Evolutionary conservation across 768 basidiomycete species (phyloP).

Genomic region (Pleurotus salmoneostramineus): DNA sequence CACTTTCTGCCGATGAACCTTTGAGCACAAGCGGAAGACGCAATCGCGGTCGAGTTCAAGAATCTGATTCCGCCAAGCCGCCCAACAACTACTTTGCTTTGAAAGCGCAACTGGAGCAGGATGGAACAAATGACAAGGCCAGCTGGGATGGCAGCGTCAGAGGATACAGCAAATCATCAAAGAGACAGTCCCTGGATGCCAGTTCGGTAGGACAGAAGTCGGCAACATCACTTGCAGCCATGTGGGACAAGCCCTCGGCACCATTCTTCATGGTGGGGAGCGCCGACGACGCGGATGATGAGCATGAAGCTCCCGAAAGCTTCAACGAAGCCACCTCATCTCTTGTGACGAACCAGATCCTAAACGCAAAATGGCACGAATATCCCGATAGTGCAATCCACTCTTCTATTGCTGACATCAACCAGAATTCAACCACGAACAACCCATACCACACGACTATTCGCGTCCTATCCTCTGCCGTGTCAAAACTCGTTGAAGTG

Average conservation of each 20-base stretch:
- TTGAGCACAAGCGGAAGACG: conserved; percentile 21
- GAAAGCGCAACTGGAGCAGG: conserved; percentile 57
- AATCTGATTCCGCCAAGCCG: conserved; percentile 24
- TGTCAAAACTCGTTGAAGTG: conserved; percentile 52
- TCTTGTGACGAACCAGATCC: conserved; percentile 40
- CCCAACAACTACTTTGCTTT: conserved; percentile 56
- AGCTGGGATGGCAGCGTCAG: conserved; percentile 53
- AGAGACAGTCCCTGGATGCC: conserved; percentile 18
- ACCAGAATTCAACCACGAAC: conserved; percentile 20
- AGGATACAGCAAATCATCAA: conserved; percentile 44
- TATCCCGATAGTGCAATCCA: conserved; percentile 75
- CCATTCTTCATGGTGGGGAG: conserved; percentile 43
- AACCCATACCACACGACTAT: conserved; percentile 62
- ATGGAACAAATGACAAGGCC: conserved; percentile 23
- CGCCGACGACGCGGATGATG: conserved; percentile 15
- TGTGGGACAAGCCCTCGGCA: conserved; percentile 30
- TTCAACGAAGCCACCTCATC: conserved; percentile 20
- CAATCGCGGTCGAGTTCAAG: conserved; percentile 38
- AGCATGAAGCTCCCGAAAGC: not conserved
- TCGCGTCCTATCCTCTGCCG: conserved; percentile 65
- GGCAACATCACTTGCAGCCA: conserved; percentile 32
- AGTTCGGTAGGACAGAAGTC: conserved; percentile 18
- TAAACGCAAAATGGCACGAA: conserved; percentile 73
- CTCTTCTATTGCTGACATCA: conserved; percentile 50
- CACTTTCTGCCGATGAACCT: conserved; percentile 59